Conservation (phyloP, 2,329 filamentous ascomycete genomes). For the Ophiostoma australiae region DNA sequence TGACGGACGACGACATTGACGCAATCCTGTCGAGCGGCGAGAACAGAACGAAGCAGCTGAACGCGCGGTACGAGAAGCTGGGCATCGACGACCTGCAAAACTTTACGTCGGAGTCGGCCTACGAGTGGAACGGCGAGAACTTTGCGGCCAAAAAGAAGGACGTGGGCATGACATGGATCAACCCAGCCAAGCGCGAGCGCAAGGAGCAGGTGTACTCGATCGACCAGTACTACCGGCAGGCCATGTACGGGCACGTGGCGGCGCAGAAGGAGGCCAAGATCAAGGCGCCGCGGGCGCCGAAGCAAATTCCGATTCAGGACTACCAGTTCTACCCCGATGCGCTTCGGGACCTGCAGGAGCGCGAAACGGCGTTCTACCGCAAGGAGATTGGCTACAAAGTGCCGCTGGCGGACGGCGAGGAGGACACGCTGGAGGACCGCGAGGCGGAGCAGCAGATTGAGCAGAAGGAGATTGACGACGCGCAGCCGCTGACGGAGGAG, state of each 20-base stretch:
- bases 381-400: conserved; percentile 97
- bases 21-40: conserved; percentile 81
- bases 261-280: conserved; percentile 80
- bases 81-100: conserved; percentile 96
- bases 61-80: conserved; percentile 91
- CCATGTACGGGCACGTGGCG: conserved; percentile 70
- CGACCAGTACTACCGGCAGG: conserved; percentile 96
- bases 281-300: conserved; percentile 90
- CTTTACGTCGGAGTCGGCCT: conserved; percentile 94
- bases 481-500: conserved; percentile 79
- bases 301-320: conserved; percentile 86
- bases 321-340: conserved; percentile 93
- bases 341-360: conserved; percentile 84
- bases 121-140: conserved; percentile 98
- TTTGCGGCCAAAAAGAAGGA: conserved; percentile 90
- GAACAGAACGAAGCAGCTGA: conserved; percentile 81
- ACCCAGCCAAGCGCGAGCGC: conserved; percentile 94
- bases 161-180: conserved; percentile 89
- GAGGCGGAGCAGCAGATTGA: conserved; percentile 82
- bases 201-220: conserved; percentile 98
- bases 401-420: conserved; percentile 78
- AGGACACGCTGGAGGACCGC: conserved; percentile 75
- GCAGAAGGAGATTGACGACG: conserved; percentile 89
- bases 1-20: conserved; percentile 89
- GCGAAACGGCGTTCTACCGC: conserved; percentile 90